A percentile compares a stretch with the other conserved stretches of the same genome.
phyloP scores from a whole-genome alignment of 805 yeast genomes.

The Pichia manshurica region DNA sequence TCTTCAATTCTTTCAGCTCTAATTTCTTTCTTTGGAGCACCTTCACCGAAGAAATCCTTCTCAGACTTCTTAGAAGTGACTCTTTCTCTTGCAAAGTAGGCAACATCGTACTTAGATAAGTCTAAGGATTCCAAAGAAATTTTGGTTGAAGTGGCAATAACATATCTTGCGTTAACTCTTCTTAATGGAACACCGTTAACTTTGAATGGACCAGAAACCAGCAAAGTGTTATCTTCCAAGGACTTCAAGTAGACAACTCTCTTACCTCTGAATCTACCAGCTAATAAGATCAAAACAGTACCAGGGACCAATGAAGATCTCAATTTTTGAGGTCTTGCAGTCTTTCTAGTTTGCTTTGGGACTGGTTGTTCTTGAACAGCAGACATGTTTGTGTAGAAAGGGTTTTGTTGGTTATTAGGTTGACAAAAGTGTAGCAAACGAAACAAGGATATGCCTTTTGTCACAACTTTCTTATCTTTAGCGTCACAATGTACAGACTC shows the following conservation, averaged over 20 bases:
- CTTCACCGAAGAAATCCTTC: conserved; percentile 84
- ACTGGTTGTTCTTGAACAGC: conserved; percentile 79
- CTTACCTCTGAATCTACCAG: conserved; percentile 99
- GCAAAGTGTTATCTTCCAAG: conserved; percentile 95
- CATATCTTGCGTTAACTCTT: conserved; percentile 98
- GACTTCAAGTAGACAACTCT: conserved; percentile 97
- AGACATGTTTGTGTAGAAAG: conserved; percentile 23
- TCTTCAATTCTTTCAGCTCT: conserved; percentile 94
- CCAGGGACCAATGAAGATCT: conserved; percentile 58
- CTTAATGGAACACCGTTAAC: conserved; percentile 99
- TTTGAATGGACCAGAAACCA: conserved; percentile 99
- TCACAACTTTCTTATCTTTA: too few relatives aligned
- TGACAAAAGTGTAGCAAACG: not conserved
- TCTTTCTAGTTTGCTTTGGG: conserved; percentile 85
- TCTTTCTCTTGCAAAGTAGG: conserved; percentile 96
- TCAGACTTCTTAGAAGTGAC: conserved; percentile 77
- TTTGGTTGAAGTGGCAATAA: conserved; percentile 95
- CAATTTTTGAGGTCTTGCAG: conserved; percentile 88
- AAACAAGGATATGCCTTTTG: not conserved
- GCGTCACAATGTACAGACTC: too few relatives aligned
- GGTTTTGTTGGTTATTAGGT: not conserved
- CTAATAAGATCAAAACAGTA: conserved; percentile 73
- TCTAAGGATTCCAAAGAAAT: conserved; percentile 73
- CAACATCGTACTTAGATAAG: conserved; percentile 86
- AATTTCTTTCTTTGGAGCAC: conserved; percentile 73